These are phyloP conservation scores for Cotoneaster glaucophyllus DNA, from an alignment of 306 rosid genomes.

Conservation along the genomic window DNA sequence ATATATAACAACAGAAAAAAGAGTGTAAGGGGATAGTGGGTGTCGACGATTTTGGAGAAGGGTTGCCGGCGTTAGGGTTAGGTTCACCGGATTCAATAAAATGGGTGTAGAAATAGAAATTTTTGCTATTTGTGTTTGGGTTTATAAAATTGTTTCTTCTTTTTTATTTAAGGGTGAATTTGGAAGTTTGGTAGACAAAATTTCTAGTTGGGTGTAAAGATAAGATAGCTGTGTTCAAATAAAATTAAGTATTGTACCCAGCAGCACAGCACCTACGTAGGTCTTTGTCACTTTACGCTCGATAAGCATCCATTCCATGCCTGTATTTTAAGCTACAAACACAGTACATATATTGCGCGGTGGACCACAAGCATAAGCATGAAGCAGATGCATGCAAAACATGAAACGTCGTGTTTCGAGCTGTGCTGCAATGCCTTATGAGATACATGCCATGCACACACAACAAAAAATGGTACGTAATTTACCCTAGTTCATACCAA, in stretches of 20 bases:
- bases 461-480: background rate
- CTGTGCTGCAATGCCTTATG: background rate
- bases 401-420: constrained; percentile 5
- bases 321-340: background rate
- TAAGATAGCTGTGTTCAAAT: no score
- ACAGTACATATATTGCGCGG: background rate
- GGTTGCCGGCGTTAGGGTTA: no score
- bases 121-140: no score
- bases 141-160: no score
- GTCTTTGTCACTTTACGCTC: background rate
- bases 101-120: no score
- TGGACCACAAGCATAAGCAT: background rate
- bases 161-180: no score
- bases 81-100: no score
- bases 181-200: no score
- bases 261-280: background rate
- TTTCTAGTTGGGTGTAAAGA: no score
- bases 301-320: background rate
- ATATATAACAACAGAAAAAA: no score
- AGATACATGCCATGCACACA: background rate
- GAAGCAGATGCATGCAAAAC: background rate
- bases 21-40: no score
- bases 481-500: background rate
- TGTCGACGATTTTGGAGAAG: no score
- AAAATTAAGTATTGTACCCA: background rate